These are phyloP conservation scores for Ceratobasidium sp. DNA, from an alignment of 1,284 basidiomycete species.

Conservation along the genomic window DNA sequence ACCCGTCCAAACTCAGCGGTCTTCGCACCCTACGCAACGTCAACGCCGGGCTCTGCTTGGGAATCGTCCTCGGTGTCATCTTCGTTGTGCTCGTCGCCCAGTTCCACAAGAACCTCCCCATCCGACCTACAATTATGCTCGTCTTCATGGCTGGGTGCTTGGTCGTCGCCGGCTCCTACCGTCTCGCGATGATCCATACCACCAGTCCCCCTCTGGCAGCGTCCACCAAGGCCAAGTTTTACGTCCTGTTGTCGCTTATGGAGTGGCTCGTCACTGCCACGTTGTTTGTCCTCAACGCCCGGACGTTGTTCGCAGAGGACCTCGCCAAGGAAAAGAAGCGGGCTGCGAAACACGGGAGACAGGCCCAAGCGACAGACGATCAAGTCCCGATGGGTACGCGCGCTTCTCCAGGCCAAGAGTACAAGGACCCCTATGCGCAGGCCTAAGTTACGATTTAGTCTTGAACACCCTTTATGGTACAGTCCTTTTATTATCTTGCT, in stretches of 20 bases:
- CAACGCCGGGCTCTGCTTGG: slow-evolving; percentile 44
- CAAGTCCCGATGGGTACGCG: slow-evolving; percentile 14
- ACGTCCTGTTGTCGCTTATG: slow-evolving; percentile 41
- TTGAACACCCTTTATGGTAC: no score
- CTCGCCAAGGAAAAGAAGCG: slow-evolving; percentile 29
- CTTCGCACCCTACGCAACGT: slow-evolving; percentile 44
- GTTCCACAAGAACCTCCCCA: slow-evolving; percentile 34
- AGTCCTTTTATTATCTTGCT: no score
- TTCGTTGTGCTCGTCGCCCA: slow-evolving; percentile 36
- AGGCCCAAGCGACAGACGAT: not conserved
- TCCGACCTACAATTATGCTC: slow-evolving; percentile 25
- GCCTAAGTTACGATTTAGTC: not conserved
- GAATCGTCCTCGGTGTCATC: slow-evolving; percentile 37
- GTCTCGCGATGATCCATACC: slow-evolving; percentile 35
- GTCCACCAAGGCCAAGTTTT: slow-evolving; percentile 45
- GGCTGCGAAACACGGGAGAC: slow-evolving; percentile 7
- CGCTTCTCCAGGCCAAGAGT: not conserved
- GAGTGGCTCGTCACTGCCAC: slow-evolving; percentile 42
- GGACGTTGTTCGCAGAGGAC: slow-evolving; percentile 41
- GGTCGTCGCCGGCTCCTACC: slow-evolving; percentile 36
- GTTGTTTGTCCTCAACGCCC: slow-evolving; percentile 28
- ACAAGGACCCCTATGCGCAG: slow-evolving; percentile 30
- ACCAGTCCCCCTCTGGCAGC: slow-evolving; percentile 17
- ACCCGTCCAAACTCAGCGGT: slow-evolving; percentile 19
- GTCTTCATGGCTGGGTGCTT: slow-evolving; percentile 37